A percentile compares a stretch with the other conserved stretches of the same genome.
These are phyloP conservation scores for Cercospora canescens DNA, from an alignment of 2,329 filamentous ascomycete species.

Conservation along the genomic window DNA sequence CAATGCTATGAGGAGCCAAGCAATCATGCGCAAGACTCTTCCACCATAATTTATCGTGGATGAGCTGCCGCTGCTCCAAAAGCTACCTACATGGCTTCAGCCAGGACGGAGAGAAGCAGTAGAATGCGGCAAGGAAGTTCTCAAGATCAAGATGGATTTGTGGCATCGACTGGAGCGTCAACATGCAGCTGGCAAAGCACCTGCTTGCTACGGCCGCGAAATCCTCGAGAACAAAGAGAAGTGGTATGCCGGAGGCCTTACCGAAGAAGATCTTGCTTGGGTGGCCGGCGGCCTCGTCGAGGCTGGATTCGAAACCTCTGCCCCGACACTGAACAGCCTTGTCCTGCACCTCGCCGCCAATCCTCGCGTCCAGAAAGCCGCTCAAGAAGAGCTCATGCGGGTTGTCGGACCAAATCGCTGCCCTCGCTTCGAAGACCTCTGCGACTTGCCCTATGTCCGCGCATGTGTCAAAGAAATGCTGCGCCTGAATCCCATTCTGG, in stretches of 20 bases:
- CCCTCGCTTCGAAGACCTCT: background rate
- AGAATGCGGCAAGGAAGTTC: background rate
- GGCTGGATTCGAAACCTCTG: background rate
- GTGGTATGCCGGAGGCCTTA: background rate
- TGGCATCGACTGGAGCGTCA: background rate
- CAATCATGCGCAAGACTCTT: background rate
- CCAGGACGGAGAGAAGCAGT: background rate
- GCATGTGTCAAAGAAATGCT: constrained; percentile 5
- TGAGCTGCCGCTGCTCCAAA: background rate
- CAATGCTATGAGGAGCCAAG: background rate
- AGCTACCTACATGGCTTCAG: background rate
- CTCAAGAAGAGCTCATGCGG: background rate
- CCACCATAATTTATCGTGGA: constrained; percentile 2
- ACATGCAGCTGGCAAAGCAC: background rate
- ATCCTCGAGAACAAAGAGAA: background rate
- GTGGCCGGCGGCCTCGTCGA: background rate
- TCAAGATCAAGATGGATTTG: background rate
- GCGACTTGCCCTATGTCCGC: background rate
- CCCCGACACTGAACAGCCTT: background rate
- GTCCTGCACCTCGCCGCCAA: background rate
- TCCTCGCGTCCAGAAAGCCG: background rate
- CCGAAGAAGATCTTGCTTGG: background rate
- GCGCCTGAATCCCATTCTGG: background rate
- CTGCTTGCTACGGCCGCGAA: background rate
- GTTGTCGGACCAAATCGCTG: background rate